Evolutionary conservation across 148 eudicot species (phyloP).

Genomic region (Camellia granthamiana): DNA sequence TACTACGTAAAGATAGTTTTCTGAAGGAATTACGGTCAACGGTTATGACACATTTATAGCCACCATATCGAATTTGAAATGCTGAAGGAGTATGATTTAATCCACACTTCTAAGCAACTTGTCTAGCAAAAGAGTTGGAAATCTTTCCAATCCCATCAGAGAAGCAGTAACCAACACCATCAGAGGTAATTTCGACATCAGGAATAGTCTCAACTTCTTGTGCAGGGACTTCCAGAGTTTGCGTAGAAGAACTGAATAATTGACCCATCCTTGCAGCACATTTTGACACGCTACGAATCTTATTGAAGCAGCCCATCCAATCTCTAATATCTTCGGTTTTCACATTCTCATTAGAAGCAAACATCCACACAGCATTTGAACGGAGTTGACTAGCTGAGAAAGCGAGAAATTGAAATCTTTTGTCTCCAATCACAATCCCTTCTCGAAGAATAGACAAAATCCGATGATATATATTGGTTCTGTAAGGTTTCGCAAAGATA

Average conservation of each 20-base stretch:
- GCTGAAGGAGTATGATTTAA: slow-evolving; percentile 73
- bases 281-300: slow-evolving; percentile 88
- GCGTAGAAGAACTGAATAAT: slow-evolving; percentile 79
- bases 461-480: slow-evolving; percentile 64
- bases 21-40: slow-evolving; percentile 77
- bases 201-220: slow-evolving; percentile 79
- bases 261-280: slow-evolving; percentile 99
- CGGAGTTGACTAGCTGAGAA: slow-evolving; percentile 98
- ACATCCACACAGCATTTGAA: slow-evolving; percentile 96
- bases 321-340: slow-evolving; percentile 77
- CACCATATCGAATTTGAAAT: slow-evolving; percentile 94
- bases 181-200: slow-evolving; percentile 68
- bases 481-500: slow-evolving; percentile 65
- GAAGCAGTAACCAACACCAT: slow-evolving; percentile 78
- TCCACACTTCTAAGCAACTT: slow-evolving; percentile 77
- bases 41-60: slow-evolving; percentile 91
- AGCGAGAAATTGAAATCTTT: slow-evolving; percentile 80
- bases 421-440: slow-evolving; percentile 74
- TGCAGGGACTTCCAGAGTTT: slow-evolving; percentile 67
- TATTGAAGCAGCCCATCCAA: slow-evolving; percentile 97
- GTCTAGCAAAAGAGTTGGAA: slow-evolving; percentile 74
- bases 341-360: slow-evolving; percentile 84
- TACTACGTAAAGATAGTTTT: slow-evolving; percentile 73
- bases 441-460: slow-evolving; percentile 71
- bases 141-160: slow-evolving; percentile 98